A percentile compares a stretch with the other conserved stretches of the same genome.
Conservation (phyloP, 495 filamentous ascomycete genomes). For the Podospora fimiseda region DNA sequence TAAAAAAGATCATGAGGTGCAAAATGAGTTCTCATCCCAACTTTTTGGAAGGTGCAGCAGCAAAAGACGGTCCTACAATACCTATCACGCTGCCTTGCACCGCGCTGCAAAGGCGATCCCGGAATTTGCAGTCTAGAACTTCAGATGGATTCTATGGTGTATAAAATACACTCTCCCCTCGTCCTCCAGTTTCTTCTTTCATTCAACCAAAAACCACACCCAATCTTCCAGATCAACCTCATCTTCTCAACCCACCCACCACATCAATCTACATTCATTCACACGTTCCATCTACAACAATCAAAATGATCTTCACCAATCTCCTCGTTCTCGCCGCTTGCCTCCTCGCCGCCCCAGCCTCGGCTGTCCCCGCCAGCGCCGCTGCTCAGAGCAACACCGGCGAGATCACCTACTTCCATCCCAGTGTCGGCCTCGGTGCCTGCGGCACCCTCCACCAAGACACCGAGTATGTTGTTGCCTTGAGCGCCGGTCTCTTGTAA, state of each 20-base stretch:
- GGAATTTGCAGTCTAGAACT: no score
- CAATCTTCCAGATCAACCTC: no score
- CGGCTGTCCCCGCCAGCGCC: neutral
- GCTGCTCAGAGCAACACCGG: neutral
- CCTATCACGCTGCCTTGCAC: no score
- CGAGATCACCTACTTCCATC: neutral
- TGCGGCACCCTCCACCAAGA: slow-evolving; percentile 2
- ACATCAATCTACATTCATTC: no score
- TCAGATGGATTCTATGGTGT: no score
- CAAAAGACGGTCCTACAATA: no score
- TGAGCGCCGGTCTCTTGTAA: slow-evolving; percentile 1
- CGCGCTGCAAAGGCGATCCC: no score
- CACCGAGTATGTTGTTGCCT: neutral
- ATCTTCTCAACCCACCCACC: no score
- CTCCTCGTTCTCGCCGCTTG: neutral
- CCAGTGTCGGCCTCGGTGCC: slow-evolving; percentile 1
- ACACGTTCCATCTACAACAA: neutral
- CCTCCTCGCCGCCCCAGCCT: neutral
- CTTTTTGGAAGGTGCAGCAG: no score
- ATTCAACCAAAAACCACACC: neutral
- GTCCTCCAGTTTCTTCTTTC: neutral
- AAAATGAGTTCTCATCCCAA: no score
- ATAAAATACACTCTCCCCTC: no score
- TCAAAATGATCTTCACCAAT: neutral
- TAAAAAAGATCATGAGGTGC: no score